Percentiles rank a stretch among this genome's conserved stretches.
Evolutionary conservation across 148 eudicot genomes (phyloP).

Genomic region (Silene conica): DNA sequence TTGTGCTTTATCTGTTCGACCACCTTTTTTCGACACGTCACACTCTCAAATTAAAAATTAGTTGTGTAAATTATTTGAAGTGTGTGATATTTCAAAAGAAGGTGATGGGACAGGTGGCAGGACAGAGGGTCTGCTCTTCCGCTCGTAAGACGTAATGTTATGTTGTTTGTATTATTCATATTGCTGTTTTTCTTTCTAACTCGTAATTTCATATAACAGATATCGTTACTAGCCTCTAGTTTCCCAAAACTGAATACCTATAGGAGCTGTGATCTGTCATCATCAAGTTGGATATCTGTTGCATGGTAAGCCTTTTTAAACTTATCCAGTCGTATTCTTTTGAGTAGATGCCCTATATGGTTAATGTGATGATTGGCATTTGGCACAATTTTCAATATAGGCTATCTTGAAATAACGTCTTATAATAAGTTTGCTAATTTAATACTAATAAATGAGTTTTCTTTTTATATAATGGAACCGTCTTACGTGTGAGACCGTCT

Average conservation of each 20-base stretch:
- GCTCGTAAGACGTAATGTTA: background rate
- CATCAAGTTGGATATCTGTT: slow-evolving; percentile 91
- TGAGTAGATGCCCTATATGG: too few species aligned
- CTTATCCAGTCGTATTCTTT: background rate
- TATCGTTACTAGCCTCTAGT: slow-evolving; percentile 53
- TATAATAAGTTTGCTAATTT: too few species aligned
- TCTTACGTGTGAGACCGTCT: too few species aligned
- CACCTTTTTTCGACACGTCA: background rate
- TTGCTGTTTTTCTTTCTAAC: background rate
- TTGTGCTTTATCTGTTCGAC: background rate
- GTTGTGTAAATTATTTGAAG: background rate
- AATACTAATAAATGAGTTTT: too few species aligned
- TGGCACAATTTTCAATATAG: too few species aligned
- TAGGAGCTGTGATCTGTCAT: slow-evolving; percentile 77
- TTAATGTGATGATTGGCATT: too few species aligned
- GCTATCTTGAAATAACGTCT: too few species aligned
- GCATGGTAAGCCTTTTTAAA: slow-evolving; percentile 60
- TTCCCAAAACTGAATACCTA: slow-evolving; percentile 60
- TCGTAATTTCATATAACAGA: slow-evolving; percentile 38
- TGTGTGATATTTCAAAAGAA: background rate
- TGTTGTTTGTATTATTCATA: background rate
- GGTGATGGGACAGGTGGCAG: background rate
- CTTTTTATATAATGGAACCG: too few species aligned
- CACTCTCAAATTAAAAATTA: background rate
- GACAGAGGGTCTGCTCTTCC: background rate